phyloP scores from a whole-genome alignment of 495 filamentous ascomycete genomes.

The Hypoxylon trugodes region DNA sequence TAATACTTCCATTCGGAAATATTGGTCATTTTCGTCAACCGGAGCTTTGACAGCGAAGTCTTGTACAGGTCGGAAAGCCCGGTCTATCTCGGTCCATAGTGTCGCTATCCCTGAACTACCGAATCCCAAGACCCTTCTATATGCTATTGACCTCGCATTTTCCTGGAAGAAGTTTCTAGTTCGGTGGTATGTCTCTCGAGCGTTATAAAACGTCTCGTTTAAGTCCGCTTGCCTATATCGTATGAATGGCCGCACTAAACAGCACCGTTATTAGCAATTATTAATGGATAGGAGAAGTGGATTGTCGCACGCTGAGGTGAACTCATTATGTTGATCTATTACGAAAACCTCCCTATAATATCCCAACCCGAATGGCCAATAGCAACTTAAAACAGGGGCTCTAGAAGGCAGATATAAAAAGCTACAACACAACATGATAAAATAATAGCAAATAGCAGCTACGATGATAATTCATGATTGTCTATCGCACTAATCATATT shows the following conservation, averaged over 20 bases:
- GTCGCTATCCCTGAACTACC: slow-evolving; percentile 24
- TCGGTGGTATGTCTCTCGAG: neutral
- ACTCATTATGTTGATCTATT: neutral
- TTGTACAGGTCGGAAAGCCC: neutral
- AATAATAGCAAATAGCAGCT: neutral
- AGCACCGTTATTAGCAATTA: neutral
- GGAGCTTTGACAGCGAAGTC: slow-evolving; percentile 28
- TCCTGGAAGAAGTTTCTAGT: slow-evolving; percentile 3
- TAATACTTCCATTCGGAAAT: slow-evolving; percentile 10
- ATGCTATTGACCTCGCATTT: neutral
- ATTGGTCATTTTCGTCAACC: neutral
- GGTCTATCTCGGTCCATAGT: slow-evolving; percentile 2
- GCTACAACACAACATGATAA: neutral
- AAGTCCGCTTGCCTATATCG: neutral
- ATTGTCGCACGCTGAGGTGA: slow-evolving; percentile 12
- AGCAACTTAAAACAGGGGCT: neutral
- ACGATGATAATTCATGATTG: neutral
- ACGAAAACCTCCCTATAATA: neutral
- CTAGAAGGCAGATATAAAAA: neutral
- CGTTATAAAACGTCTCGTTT: slow-evolving; percentile 4
- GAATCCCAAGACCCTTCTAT: slow-evolving; percentile 20
- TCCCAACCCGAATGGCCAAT: neutral
- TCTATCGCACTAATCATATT: neutral
- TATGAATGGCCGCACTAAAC: slow-evolving; percentile 15
- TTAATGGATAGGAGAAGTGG: neutral